Evolutionary conservation across 768 basidiomycete genomes (phyloP).

Genomic region (Podaxis sp.): DNA sequence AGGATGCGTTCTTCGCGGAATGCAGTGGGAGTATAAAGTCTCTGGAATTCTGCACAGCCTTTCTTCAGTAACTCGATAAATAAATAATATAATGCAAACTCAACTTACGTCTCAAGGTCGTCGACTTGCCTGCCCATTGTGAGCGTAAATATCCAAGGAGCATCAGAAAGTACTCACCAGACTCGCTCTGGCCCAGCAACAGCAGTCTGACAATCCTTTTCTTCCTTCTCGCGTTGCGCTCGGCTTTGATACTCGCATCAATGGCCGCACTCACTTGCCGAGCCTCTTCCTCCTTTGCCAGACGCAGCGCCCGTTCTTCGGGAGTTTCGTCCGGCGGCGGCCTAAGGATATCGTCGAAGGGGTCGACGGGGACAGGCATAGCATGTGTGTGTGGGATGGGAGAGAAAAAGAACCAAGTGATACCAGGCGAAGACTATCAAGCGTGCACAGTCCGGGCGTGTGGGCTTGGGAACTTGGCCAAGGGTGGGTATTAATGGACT

Average conservation of each 20-base stretch:
- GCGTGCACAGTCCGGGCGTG: neutral
- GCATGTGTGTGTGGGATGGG: slow-evolving; percentile 19
- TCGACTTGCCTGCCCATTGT: slow-evolving; percentile 62
- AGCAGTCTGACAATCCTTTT: slow-evolving; percentile 69
- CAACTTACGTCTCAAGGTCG: slow-evolving; percentile 73
- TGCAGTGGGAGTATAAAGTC: slow-evolving; percentile 68
- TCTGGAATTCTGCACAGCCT: slow-evolving; percentile 63
- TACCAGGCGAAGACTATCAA: neutral
- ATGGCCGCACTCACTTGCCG: slow-evolving; percentile 63
- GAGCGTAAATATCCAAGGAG: slow-evolving; percentile 9
- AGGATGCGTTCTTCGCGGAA: slow-evolving; percentile 74
- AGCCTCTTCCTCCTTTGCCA: slow-evolving; percentile 66
- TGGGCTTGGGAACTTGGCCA: neutral
- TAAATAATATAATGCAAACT: neutral
- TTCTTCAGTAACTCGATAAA: neutral
- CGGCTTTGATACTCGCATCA: slow-evolving; percentile 70
- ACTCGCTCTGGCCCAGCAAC: slow-evolving; percentile 81
- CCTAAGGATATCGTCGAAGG: slow-evolving; percentile 60
- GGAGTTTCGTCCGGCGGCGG: slow-evolving; percentile 70
- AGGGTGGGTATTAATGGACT: slow-evolving; percentile 17
- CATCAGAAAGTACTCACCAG: slow-evolving; percentile 44
- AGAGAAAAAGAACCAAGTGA: slow-evolving; percentile 21
- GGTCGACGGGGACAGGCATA: slow-evolving; percentile 49
- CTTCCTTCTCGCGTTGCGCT: slow-evolving; percentile 62
- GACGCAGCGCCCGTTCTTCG: slow-evolving; percentile 50